Conservation (phyloP, 495 filamentous ascomycete genomes). For the Penicillium waksmanii region DNA sequence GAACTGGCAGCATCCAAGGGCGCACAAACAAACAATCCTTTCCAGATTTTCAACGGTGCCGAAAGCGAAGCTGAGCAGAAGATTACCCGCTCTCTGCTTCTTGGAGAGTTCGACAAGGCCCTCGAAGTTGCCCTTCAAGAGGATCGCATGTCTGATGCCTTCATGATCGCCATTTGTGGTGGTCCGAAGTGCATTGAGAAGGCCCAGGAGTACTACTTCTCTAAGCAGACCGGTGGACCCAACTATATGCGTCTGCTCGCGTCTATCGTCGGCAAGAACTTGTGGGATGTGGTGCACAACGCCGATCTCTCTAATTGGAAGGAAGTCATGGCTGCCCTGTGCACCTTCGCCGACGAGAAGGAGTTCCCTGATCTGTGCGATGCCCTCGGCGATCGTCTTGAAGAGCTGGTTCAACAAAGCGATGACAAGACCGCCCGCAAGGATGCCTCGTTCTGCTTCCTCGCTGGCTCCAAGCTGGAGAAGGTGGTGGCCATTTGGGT, state of each 20-base stretch:
- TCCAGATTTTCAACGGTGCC: conserved; percentile 78
- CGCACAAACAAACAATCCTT: conserved; percentile 83
- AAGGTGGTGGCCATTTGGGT: conserved; percentile 97
- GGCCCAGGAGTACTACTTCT: conserved; percentile 89
- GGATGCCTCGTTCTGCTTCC: conserved; percentile 93
- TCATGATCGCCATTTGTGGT: conserved; percentile 97
- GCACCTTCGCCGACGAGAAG: conserved; percentile 86
- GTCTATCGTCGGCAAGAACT: conserved; percentile 92
- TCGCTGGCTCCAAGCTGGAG: conserved; percentile 94
- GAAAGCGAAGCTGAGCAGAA: conserved; percentile 81
- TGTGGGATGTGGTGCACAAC: conserved; percentile 98
- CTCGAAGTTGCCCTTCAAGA: conserved; percentile 86
- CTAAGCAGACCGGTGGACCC: conserved; percentile 75
- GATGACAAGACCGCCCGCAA: conserved; percentile 65
- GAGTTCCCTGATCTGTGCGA: conserved; percentile 98
- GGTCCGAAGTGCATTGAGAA: conserved; percentile 93
- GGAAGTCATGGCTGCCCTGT: conserved; percentile 92
- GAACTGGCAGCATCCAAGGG: conserved; percentile 76
- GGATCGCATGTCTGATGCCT: conserved; percentile 89
- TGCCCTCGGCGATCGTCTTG: conserved; percentile 87
- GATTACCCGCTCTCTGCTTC: conserved; percentile 84
- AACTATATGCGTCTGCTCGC: conserved; percentile 92
- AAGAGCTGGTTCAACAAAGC: conserved; percentile 62
- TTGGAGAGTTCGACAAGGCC: conserved; percentile 90
- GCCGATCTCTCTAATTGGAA: conserved; percentile 93